Conservation (phyloP, 2,329 filamentous ascomycete genomes). For the Sphaerulina musiva region DNA sequence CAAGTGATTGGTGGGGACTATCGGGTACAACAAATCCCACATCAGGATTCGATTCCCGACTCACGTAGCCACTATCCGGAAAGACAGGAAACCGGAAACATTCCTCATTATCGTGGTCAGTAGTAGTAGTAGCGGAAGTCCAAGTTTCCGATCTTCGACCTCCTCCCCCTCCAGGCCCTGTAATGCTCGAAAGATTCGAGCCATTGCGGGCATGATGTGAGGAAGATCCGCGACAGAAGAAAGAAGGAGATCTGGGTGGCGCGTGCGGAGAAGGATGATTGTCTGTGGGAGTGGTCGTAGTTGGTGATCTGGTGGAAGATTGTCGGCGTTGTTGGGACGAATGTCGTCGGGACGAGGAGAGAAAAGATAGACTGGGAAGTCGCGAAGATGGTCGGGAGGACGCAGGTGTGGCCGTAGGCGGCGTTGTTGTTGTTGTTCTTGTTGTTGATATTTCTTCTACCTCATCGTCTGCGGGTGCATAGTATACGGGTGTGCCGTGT, state of each 20-base stretch:
- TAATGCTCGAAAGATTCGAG: constrained; percentile 1
- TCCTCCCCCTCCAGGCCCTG: background rate
- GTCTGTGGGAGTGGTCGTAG: too few relatives aligned
- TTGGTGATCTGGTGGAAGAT: background rate
- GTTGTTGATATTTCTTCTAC: background rate
- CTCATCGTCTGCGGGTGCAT: constrained; percentile 2
- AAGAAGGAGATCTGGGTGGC: constrained; percentile 2
- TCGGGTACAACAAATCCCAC: background rate
- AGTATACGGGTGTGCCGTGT: constrained; percentile 7
- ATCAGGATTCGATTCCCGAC: constrained; percentile 8
- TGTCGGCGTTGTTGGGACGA: constrained; percentile 1
- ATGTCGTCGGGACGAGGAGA: background rate
- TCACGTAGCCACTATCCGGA: constrained; percentile 9
- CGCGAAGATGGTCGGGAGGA: background rate
- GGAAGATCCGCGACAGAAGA: constrained; percentile 7
- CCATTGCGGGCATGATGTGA: constrained; percentile 3
- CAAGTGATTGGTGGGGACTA: constrained; percentile 2
- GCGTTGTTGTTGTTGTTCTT: too few relatives aligned
- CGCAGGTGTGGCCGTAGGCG: background rate
- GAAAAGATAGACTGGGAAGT: constrained; percentile 5
- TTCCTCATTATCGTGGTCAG: background rate
- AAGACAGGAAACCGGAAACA: constrained; percentile 7
- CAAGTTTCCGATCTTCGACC: constrained; percentile 4
- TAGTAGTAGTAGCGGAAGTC: background rate
- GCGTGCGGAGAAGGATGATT: background rate